phyloP scores from a whole-genome alignment of 2,329 filamentous ascomycete species.

The Paraconiothyrium sp. region DNA sequence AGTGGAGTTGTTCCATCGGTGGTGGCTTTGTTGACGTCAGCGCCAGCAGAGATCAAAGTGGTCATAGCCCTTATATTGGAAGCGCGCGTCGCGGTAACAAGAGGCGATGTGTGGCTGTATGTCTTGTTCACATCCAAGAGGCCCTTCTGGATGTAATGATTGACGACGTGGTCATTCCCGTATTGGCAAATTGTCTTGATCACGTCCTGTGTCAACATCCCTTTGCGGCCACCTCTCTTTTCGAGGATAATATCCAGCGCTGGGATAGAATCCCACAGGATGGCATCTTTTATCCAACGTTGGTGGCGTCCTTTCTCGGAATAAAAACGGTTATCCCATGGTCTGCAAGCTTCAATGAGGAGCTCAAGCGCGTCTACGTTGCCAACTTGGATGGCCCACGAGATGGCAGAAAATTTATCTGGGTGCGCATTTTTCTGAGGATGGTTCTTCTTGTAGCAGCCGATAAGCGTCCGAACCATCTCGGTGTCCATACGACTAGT shows the following conservation, averaged over 20 bases:
- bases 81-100: constrained; percentile 1
- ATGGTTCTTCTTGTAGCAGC: not conserved
- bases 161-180: not conserved
- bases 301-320: not conserved
- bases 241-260: not conserved
- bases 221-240: not conserved
- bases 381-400: not conserved
- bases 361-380: not conserved
- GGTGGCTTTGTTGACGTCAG: constrained; percentile 8
- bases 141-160: not conserved
- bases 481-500: not conserved
- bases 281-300: not conserved
- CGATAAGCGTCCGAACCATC: not conserved
- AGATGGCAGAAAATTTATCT: not conserved
- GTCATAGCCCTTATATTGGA: not conserved
- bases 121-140: constrained; percentile 2
- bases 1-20: not conserved
- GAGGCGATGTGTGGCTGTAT: not conserved
- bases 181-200: not conserved
- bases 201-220: not conserved
- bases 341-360: not conserved
- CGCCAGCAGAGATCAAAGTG: constrained; percentile 7
- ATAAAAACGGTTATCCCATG: not conserved
- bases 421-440: not conserved
- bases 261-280: not conserved